Conservation (phyloP, 768 basidiomycete genomes). For the Tulasnella sp. region DNA sequence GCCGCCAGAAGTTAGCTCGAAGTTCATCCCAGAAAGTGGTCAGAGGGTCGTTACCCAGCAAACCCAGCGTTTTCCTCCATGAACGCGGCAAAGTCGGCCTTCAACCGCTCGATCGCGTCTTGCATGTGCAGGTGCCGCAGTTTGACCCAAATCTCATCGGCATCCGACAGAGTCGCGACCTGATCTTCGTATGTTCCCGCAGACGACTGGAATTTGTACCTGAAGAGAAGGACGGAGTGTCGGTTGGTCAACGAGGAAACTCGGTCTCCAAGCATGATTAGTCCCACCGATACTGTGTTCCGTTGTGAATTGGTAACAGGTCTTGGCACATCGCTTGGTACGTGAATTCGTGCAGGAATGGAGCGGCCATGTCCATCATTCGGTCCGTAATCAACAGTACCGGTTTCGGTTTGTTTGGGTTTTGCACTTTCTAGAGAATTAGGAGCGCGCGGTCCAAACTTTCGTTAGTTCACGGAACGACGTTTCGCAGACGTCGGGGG, state of each 20-base stretch:
- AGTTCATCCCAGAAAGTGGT: not conserved
- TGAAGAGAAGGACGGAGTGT: constrained; percentile 35
- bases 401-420: constrained; percentile 58
- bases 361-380: constrained; percentile 89
- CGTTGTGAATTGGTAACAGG: constrained; percentile 81
- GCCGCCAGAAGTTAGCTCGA: not conserved
- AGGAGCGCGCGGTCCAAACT: not conserved
- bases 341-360: constrained; percentile 94
- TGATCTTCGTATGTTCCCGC: constrained; percentile 84
- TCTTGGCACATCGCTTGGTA: constrained; percentile 99
- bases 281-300: constrained; percentile 76
- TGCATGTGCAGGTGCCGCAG: constrained; percentile 98
- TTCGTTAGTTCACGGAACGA: constrained; percentile 14
- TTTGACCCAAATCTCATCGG: constrained; percentile 85
- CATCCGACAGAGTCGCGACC: constrained; percentile 76
- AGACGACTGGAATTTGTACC: constrained; percentile 92
- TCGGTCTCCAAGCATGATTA: not conserved
- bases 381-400: constrained; percentile 92
- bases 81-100: constrained; percentile 94
- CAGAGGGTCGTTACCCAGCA: constrained; percentile 58
- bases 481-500: constrained; percentile 19
- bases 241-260: not conserved
- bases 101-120: constrained; percentile 94
- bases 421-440: constrained; percentile 36
- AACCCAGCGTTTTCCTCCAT: constrained; percentile 92